Evolutionary conservation across 1,139 yeast species (phyloP), one percentile per base, ranked within the genome.

Genomic region (Kodamaea plutei): DNA sequence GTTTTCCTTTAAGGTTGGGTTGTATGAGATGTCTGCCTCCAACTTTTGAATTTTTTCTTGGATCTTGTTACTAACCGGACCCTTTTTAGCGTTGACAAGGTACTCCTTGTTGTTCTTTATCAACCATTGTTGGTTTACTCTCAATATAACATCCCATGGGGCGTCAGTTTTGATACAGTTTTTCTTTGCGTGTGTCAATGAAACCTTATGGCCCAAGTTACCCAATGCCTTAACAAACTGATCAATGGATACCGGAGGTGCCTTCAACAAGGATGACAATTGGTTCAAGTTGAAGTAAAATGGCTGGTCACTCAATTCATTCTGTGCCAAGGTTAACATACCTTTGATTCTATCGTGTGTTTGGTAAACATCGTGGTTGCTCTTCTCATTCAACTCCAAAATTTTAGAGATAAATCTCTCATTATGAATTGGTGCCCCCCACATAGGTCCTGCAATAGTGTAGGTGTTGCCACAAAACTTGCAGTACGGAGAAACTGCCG

Each of bases 371-470:
- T 62, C 65, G 9, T 66, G 64, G 34, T 73, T 79, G 36, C 65
- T 59, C 13, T 61, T 54, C 15, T 57, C 54, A 42, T 79, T 79
- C 26, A 82, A 61, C 13, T 69, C 64, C 33, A 85, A 63, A 28
- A 89, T 69, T 43, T 67, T 72, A 21, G 76, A 69, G 27, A 91
- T 66, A 47, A 88, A 91, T 12, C 69, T 74, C 20, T 56, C 54
- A 50, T 81, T 72, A 50, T 89, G 97, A 32, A 91, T 59, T 2
- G 70, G 64, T 0, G 93, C 96, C 8, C 76, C 85, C 83, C 95
- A 91, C 96, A 91, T 85, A 35, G 99, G 99, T 2, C 99, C 99
- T 2, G 93, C 91, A 25, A 91, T 55, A 50, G 84, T 94, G 51
- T 75, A 75, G 4, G 73, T 67, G 35, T 69, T 70, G 2, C 76